Base-by-base conservation (phyloP, 192 early-diverging fungal species). In the Coemansia sp. region DNA sequence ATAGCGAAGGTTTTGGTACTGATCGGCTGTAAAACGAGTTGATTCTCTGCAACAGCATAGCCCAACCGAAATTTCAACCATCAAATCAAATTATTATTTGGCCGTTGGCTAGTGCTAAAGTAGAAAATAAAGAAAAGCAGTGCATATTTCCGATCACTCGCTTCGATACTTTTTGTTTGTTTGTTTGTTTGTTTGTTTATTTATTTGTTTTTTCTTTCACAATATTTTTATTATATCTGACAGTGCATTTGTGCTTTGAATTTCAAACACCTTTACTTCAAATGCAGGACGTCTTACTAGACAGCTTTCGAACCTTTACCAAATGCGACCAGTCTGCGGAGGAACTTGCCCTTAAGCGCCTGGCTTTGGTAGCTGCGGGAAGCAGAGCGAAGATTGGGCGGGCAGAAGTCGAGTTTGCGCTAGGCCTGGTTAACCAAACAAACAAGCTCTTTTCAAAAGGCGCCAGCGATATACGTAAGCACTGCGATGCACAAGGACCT, bases 381-480 rank as follows among this genome's bases (percentile, higher is more conserved):
- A 56, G 10, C 16, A 12, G 64, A 38, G 42, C 48, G 39, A 72
- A 64, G 17, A 22, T 40, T 12, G 43, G 17, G 5, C 73, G 74
- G 40, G 10, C 51, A 38, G 65, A 70, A 44, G 70, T 82, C n/a
- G 74, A 82, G 59, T 76, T 76, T 62, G 74, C 79, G 3, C 61
- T 82, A 4, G 57, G 39, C 0, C 16, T 82, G 4, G 79, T 76
- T 14, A 82, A 82, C 74, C 71, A 76, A 63, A 16, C 58, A 46
- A 82, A 82, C 79, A 70, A 82, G 25, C 67, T 70, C 45, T 65
- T 82, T 37, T 60, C 74, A 14, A 73, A 68, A 20, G 58, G 40
- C 3, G 39, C 65, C 16, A 39, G 19, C 8, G 79, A 65, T 12
- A 70, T 82, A 25, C 71, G 64, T 6, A 57, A 61, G 32, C 55